phyloP scores from a whole-genome alignment of 257 asterid genomes.

The Rehmannia glutinosa region DNA sequence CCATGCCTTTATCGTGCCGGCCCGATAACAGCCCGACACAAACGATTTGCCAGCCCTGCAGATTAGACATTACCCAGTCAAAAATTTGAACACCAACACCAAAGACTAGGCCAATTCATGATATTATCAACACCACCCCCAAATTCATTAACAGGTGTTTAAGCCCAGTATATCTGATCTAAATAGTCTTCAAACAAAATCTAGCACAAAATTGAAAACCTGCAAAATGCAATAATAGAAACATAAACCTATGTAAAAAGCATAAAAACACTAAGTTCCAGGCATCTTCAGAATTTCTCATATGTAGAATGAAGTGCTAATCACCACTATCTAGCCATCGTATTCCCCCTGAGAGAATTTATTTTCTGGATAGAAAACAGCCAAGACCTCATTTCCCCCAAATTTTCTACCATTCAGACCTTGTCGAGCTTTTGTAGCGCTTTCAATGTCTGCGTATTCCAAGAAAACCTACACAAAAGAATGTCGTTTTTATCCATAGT shows the following conservation, averaged over 20 bases:
- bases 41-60: too few species aligned
- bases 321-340: constrained; percentile 31
- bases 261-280: not conserved
- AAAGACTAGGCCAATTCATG: too few species aligned
- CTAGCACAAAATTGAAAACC: not conserved
- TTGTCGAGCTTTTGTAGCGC: constrained; percentile 58
- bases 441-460: constrained; percentile 60
- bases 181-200: not conserved
- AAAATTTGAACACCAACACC: not conserved
- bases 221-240: not conserved
- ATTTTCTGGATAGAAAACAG: constrained; percentile 65
- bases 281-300: not conserved
- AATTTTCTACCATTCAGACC: constrained; percentile 68
- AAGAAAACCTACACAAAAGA: constrained; percentile 48
- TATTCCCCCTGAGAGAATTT: constrained; percentile 57
- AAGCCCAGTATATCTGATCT: not conserved
- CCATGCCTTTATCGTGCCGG: too few species aligned
- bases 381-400: constrained; percentile 62
- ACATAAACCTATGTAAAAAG: not conserved
- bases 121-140: too few species aligned
- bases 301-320: not conserved
- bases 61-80: too few species aligned
- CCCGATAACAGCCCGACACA: too few species aligned
- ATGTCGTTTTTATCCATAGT: not conserved
- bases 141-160: not conserved